Conservation (phyloP, 768 basidiomycete species). For the Mycena filopes region DNA sequence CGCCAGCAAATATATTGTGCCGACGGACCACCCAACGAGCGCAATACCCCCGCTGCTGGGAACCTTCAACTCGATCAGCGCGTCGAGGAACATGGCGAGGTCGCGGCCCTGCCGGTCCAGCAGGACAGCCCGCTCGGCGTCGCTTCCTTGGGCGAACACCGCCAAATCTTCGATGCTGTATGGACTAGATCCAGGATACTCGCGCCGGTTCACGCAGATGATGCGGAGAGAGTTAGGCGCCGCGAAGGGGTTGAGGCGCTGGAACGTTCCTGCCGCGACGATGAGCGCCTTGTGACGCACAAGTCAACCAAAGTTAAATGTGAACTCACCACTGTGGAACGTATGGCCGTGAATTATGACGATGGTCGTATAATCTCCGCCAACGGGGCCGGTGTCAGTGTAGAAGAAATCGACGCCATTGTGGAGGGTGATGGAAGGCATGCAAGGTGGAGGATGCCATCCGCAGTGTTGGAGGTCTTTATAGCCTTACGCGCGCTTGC, state of each 20-base stretch:
- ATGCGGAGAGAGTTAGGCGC: slow-evolving; percentile 35
- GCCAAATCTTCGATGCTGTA: slow-evolving; percentile 40
- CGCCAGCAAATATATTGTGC: slow-evolving; percentile 37
- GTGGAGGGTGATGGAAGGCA: slow-evolving; percentile 26
- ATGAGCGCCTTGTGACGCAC: background rate
- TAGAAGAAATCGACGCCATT: slow-evolving; percentile 39
- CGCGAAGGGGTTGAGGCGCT: slow-evolving; percentile 36
- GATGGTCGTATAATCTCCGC: slow-evolving; percentile 34
- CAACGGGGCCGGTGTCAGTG: slow-evolving; percentile 40
- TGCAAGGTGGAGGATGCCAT: background rate
- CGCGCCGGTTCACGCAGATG: slow-evolving; percentile 45
- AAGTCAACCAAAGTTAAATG: background rate
- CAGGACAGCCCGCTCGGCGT: slow-evolving; percentile 30
- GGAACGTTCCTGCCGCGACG: slow-evolving; percentile 37
- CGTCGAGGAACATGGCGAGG: slow-evolving; percentile 41
- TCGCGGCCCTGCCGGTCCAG: slow-evolving; percentile 42
- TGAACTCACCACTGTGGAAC: slow-evolving; percentile 38
- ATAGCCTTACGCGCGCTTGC: too few species aligned
- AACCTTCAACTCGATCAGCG: slow-evolving; percentile 36
- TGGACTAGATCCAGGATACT: slow-evolving; percentile 45
- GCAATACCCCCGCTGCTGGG: slow-evolving; percentile 36
- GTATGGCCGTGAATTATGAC: slow-evolving; percentile 45
- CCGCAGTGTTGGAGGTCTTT: too few species aligned
- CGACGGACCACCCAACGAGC: slow-evolving; percentile 45
- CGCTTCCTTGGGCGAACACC: slow-evolving; percentile 26